Conservation (phyloP, 345 rosid species). For the Theobroma cacao region DNA sequence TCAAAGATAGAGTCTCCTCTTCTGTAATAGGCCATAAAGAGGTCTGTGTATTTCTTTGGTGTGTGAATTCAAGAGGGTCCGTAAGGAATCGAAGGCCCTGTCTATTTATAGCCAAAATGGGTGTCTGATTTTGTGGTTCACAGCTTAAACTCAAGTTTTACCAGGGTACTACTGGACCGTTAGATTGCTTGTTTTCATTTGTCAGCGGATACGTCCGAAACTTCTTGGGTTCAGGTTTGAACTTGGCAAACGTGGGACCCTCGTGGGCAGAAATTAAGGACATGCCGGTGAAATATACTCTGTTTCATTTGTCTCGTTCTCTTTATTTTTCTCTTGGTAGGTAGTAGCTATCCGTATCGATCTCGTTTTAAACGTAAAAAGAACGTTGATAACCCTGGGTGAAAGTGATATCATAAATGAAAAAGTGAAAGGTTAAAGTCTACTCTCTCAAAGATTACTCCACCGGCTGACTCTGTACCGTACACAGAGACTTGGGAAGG, state of each 20-base stretch:
- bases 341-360: not conserved
- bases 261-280: not conserved
- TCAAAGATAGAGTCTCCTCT: constrained; percentile 57
- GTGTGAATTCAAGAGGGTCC: not conserved
- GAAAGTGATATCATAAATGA: not conserved
- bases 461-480: not conserved
- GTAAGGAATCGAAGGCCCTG: not conserved
- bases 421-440: not conserved
- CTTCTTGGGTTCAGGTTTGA: not conserved
- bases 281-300: not conserved
- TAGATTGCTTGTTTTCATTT: not conserved
- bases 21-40: constrained; percentile 35
- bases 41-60: not conserved
- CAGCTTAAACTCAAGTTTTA: not conserved
- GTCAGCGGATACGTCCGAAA: not conserved
- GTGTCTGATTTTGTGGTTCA: not conserved
- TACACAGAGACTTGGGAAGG: not conserved
- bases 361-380: not conserved
- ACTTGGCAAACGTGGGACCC: not conserved
- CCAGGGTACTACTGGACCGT: not conserved
- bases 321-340: not conserved
- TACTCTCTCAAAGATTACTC: not conserved
- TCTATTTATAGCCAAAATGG: constrained; percentile 15
- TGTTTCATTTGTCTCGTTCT: not conserved
- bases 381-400: not conserved